Conservation (phyloP, 768 basidiomycete species). For the Russula brevipes region DNA sequence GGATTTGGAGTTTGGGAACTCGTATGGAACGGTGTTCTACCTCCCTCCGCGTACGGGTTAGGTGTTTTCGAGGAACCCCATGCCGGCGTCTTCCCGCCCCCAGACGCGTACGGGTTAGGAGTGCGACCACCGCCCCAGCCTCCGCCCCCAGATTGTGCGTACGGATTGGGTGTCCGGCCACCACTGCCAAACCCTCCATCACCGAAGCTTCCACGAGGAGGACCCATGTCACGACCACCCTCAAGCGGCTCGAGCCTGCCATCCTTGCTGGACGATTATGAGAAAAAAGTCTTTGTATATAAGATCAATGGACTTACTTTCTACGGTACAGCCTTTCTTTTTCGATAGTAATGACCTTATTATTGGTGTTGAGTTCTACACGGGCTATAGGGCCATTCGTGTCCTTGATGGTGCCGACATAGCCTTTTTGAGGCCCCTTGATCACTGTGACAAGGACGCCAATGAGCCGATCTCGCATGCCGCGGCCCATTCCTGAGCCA, state of each 20-base stretch:
- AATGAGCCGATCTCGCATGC: slow-evolving; percentile 77
- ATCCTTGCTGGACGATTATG: slow-evolving; percentile 42
- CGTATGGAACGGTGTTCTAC: slow-evolving; percentile 67
- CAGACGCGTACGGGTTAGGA: slow-evolving; percentile 35
- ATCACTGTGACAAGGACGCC: slow-evolving; percentile 74
- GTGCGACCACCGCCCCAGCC: slow-evolving; percentile 29
- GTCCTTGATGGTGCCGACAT: slow-evolving; percentile 90
- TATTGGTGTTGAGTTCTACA: slow-evolving; percentile 86
- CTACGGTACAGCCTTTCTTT: slow-evolving; percentile 71
- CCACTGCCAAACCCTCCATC: slow-evolving; percentile 21
- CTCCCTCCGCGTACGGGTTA: slow-evolving; percentile 58
- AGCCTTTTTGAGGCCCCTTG: slow-evolving; percentile 87
- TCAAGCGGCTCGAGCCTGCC: slow-evolving; percentile 53
- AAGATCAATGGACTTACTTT: slow-evolving; percentile 46
- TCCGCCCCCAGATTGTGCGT: slow-evolving; percentile 25
- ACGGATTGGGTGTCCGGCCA: slow-evolving; percentile 22
- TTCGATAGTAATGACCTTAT: slow-evolving; percentile 83
- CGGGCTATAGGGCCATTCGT: slow-evolving; percentile 82
- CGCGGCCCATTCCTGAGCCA: slow-evolving; percentile 75
- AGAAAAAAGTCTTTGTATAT: not conserved
- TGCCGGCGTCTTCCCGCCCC: slow-evolving; percentile 31
- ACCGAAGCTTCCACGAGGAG: slow-evolving; percentile 31
- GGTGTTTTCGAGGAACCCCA: slow-evolving; percentile 47
- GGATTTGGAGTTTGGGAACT: slow-evolving; percentile 68
- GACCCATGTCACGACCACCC: slow-evolving; percentile 33